phyloP scores from a whole-genome alignment of 2,329 filamentous ascomycete genomes.

The Cryoendolithus antarcticus region DNA sequence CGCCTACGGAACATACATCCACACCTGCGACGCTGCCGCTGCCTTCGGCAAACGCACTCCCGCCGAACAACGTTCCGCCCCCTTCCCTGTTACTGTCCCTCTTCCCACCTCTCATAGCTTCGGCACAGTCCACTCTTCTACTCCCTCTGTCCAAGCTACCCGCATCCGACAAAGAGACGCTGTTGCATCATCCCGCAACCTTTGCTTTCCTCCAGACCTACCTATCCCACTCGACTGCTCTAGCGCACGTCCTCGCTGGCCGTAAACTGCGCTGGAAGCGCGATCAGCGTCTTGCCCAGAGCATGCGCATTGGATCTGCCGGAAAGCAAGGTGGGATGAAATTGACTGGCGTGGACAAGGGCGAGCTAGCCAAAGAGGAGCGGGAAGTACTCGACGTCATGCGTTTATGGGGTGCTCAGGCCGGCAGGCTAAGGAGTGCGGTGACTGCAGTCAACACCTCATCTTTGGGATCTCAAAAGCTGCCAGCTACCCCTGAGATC shows the following conservation, averaged over 20 bases:
- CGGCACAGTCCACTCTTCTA: constrained; percentile 53
- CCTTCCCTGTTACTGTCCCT: constrained; percentile 70
- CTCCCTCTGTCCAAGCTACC: constrained; percentile 42
- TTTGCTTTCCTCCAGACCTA: constrained; percentile 53
- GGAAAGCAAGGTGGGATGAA: constrained; percentile 78
- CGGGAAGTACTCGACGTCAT: constrained; percentile 71
- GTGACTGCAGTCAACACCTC: constrained; percentile 51
- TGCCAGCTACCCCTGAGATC: constrained; percentile 52
- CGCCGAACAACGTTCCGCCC: constrained; percentile 75
- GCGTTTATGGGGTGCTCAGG: constrained; percentile 59
- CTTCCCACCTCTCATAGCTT: constrained; percentile 58
- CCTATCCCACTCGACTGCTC: constrained; percentile 51
- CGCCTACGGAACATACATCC: neutral
- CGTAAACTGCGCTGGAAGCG: constrained; percentile 83
- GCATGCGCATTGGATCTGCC: constrained; percentile 72
- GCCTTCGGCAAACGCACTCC: constrained; percentile 1
- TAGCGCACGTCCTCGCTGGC: constrained; percentile 71
- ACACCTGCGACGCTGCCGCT: constrained; percentile 3
- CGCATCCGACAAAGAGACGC: constrained; percentile 45
- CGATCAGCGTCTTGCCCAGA: constrained; percentile 70
- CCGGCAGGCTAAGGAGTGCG: constrained; percentile 61
- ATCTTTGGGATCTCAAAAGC: too few relatives aligned
- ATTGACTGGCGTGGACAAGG: constrained; percentile 70
- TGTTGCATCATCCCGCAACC: constrained; percentile 48
- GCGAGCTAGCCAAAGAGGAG: constrained; percentile 70